phyloP scores from a whole-genome alignment of 768 basidiomycete genomes.

The Lactarius pseudohatsudake region DNA sequence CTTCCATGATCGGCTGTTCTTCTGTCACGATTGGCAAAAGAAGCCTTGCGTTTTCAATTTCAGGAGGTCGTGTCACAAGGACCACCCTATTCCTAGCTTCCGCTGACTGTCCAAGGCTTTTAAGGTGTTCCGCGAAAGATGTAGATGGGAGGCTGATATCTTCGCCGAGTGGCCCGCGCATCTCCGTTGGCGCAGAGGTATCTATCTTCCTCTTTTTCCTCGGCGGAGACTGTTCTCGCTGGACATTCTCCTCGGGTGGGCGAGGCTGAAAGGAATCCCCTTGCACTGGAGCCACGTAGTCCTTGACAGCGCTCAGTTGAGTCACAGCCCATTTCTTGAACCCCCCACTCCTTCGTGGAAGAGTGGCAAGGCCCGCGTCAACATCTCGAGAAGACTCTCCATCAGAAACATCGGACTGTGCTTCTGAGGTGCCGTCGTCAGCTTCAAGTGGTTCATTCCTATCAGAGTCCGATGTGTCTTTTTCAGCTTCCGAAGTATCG shows the following conservation, averaged over 20 bases:
- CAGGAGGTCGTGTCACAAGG: constrained; percentile 59
- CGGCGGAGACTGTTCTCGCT: constrained; percentile 21
- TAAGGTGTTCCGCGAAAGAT: constrained; percentile 56
- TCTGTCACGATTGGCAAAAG: constrained; percentile 88
- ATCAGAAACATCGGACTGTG: constrained; percentile 26
- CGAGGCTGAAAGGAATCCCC: background rate
- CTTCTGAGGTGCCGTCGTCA: constrained; percentile 18
- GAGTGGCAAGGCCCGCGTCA: constrained; percentile 30
- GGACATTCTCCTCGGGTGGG: background rate
- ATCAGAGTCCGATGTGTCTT: constrained; percentile 32
- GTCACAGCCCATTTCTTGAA: constrained; percentile 92
- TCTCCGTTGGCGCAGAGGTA: constrained; percentile 38
- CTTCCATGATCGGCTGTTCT: constrained; percentile 93
- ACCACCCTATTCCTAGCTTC: constrained; percentile 42
- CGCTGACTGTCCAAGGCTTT: constrained; percentile 26
- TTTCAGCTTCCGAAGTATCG: constrained; percentile 38
- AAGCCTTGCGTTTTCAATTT: constrained; percentile 74
- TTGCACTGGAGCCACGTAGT: constrained; percentile 37
- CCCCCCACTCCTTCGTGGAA: constrained; percentile 44
- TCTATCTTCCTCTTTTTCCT: constrained; percentile 53
- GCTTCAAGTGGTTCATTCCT: constrained; percentile 23
- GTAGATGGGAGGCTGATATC: constrained; percentile 65
- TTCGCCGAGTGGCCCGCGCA: constrained; percentile 81
- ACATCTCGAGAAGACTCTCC: constrained; percentile 32
- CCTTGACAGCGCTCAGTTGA: constrained; percentile 60